Evolutionary conservation across 208 protist genomes (phyloP).

Genomic region (Kentomonas sorsogonicus): DNA sequence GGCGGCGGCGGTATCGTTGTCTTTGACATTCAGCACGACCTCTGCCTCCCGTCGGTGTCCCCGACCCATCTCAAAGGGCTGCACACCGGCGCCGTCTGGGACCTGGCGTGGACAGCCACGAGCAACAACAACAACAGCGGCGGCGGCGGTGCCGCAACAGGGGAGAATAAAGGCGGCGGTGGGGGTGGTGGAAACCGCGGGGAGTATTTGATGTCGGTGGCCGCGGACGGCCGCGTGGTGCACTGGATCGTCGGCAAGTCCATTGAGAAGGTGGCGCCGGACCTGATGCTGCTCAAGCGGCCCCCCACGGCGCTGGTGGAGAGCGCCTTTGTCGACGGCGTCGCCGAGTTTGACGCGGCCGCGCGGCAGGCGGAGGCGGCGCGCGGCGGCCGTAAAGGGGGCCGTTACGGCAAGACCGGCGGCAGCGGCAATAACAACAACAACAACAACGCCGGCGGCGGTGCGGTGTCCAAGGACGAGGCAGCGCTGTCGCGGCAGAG

Average conservation of each 20-base stretch:
- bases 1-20: conserved; percentile 91
- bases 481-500: conserved; percentile 90
- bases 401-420: neutral
- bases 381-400: neutral
- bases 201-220: conserved; percentile 93
- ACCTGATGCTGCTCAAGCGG: conserved; percentile 92
- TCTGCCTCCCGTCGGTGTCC: conserved; percentile 62
- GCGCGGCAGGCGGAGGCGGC: conserved; percentile 14
- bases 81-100: conserved; percentile 94
- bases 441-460: neutral
- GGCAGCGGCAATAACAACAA: neutral
- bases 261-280: conserved; percentile 77
- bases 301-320: conserved; percentile 63
- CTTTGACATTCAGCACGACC: conserved; percentile 89
- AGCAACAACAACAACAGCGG: too few relatives aligned
- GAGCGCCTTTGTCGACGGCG: conserved; percentile 63
- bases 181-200: too few relatives aligned
- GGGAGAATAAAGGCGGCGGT: too few relatives aligned
- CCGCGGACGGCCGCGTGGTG: conserved; percentile 93
- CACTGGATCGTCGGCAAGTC: conserved; percentile 95
- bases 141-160: too few relatives aligned
- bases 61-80: conserved; percentile 57
- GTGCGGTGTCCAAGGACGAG: conserved; percentile 33
- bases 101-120: conserved; percentile 88
- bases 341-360: conserved; percentile 43